These are phyloP conservation scores for Hanseniaspora gamundiae DNA, from an alignment of 1,139 yeast genomes.

Conservation along the genomic window DNA sequence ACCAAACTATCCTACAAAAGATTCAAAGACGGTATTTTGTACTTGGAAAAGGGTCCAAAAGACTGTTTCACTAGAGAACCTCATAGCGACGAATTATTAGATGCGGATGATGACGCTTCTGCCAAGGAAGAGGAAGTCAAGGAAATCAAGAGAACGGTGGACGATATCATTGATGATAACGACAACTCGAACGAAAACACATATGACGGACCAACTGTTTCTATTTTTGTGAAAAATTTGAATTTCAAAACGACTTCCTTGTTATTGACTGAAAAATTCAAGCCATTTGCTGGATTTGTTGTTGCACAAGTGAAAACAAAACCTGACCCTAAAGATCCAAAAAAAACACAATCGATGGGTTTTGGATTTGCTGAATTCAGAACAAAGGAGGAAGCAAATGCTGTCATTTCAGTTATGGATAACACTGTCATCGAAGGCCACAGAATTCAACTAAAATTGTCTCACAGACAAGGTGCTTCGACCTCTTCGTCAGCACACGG, in stretches of 20 bases:
- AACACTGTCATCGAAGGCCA: conserved; percentile 83
- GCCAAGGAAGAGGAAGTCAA: conserved; percentile 25
- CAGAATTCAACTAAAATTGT: conserved; percentile 73
- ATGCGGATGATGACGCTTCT: conserved; percentile 25
- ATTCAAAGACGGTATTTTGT: conserved; percentile 73
- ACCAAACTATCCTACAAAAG: conserved; percentile 77
- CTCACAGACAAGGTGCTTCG: conserved; percentile 53
- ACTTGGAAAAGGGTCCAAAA: conserved; percentile 88
- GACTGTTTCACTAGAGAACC: conserved; percentile 53
- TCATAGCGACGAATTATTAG: conserved; percentile 14
- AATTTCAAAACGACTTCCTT: conserved; percentile 66
- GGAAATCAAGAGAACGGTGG: conserved; percentile 33
- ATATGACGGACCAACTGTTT: conserved; percentile 60
- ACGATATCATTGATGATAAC: conserved; percentile 31
- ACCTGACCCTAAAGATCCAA: conserved; percentile 69
- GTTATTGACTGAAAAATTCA: conserved; percentile 50
- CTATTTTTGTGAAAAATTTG: conserved; percentile 83
- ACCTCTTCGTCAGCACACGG: conserved; percentile 12
- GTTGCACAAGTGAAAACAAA: conserved; percentile 78
- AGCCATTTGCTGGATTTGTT: conserved; percentile 63
- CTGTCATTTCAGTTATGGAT: conserved; percentile 64
- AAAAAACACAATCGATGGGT: conserved; percentile 77
- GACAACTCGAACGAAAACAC: conserved; percentile 10
- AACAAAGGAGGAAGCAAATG: conserved; percentile 63
- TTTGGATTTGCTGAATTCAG: conserved; percentile 91